Evolutionary conservation across 129 eudicot species (phyloP).

Genomic region (Flaveria brownii): DNA sequence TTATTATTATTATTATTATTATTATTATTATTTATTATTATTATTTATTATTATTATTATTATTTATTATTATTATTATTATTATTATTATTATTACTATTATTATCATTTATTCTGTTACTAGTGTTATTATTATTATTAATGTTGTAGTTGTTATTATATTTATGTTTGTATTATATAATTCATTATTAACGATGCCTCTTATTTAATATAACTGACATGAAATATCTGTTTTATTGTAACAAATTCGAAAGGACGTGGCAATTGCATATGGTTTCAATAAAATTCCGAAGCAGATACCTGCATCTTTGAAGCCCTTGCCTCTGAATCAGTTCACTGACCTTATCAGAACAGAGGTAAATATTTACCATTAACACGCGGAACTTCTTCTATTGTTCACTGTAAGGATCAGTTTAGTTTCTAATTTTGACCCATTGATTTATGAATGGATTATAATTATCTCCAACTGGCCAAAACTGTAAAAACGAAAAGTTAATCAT

Average conservation of each 20-base stretch:
- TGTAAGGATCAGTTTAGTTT: not conserved
- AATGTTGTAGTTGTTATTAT: no score
- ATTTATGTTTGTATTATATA: not conserved
- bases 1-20: no score
- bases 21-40: no score
- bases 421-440: not conserved
- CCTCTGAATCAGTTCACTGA: constrained; percentile 73
- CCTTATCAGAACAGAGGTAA: constrained; percentile 80
- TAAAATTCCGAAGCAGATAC: constrained; percentile 68
- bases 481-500: not conserved
- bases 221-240: constrained; percentile 15
- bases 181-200: not conserved
- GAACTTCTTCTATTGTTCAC: not conserved
- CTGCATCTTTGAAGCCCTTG: constrained; percentile 73
- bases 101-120: no score
- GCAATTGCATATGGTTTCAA: constrained; percentile 99
- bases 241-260: constrained; percentile 57
- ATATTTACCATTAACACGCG: not conserved
- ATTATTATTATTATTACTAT: no score
- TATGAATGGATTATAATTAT: not conserved
- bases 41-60: no score
- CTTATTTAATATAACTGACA: constrained; percentile 12
- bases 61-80: no score
- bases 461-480: not conserved
- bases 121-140: no score